These are phyloP conservation scores for Eremothecium cymbalariae DNA, from an alignment of 1,139 yeast species.

Conservation along the genomic window DNA sequence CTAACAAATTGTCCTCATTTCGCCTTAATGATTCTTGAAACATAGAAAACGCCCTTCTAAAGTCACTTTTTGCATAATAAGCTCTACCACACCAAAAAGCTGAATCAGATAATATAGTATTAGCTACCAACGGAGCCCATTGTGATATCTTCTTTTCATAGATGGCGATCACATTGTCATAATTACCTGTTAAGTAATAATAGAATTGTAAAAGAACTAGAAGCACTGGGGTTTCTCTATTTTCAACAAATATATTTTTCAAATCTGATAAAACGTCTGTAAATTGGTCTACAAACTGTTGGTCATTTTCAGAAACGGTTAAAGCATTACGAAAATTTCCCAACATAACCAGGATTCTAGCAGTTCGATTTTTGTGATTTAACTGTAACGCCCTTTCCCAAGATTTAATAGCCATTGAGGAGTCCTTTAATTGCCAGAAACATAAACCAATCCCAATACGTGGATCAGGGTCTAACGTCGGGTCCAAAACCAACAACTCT, in stretches of 20 bases:
- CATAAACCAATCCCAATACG: constrained; percentile 92
- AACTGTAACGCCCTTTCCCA: constrained; percentile 78
- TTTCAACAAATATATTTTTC: constrained; percentile 21
- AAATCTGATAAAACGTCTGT: constrained; percentile 36
- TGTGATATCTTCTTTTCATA: constrained; percentile 43
- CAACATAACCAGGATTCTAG: constrained; percentile 58
- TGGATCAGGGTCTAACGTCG: constrained; percentile 80
- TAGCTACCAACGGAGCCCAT: constrained; percentile 18
- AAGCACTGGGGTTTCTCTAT: constrained; percentile 35
- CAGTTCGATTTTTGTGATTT: constrained; percentile 52
- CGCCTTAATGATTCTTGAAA: constrained; percentile 64
- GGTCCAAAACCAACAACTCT: constrained; percentile 68
- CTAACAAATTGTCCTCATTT: constrained; percentile 54
- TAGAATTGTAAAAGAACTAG: constrained; percentile 45
- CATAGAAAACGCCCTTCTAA: constrained; percentile 57
- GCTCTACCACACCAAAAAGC: constrained; percentile 83
- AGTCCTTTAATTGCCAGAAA: constrained; percentile 80
- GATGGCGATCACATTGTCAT: constrained; percentile 49
- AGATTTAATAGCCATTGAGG: constrained; percentile 63
- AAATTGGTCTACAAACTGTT: constrained; percentile 47
- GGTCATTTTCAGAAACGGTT: constrained; percentile 40
- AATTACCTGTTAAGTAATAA: constrained; percentile 53
- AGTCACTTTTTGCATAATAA: constrained; percentile 50
- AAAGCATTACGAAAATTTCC: constrained; percentile 60
- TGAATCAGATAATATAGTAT: constrained; percentile 59